Conservation (phyloP, 306 rosid species). For the Inga laurina region DNA sequence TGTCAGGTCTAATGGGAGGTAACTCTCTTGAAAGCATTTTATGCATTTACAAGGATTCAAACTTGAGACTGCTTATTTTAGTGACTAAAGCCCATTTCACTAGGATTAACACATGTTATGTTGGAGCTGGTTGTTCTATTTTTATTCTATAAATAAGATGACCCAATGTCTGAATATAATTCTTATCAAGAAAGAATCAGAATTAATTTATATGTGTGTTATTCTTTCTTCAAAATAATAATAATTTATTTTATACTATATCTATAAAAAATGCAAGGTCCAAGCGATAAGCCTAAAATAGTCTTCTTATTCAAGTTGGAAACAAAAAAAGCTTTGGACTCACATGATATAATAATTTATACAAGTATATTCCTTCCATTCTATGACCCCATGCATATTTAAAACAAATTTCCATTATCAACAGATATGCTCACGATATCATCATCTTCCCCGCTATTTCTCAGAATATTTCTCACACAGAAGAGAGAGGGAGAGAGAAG, state of each 20-base stretch:
- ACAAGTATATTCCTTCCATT: conserved; percentile 47
- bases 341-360: conserved; percentile 49
- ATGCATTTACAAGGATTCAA: too few species aligned
- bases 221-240: conserved; percentile 15
- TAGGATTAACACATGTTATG: too few species aligned
- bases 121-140: background rate
- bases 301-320: conserved; percentile 36
- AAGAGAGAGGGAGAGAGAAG: background rate
- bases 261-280: conserved; percentile 15
- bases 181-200: conserved; percentile 29
- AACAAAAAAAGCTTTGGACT: conserved; percentile 36
- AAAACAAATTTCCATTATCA: conserved; percentile 28
- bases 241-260: background rate
- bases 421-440: conserved; percentile 38
- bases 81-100: too few species aligned
- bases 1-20: too few species aligned
- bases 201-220: conserved; percentile 10
- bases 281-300: conserved; percentile 30
- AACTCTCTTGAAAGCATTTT: too few species aligned
- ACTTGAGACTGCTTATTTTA: too few species aligned
- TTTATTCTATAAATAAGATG: background rate
- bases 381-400: conserved; percentile 42
- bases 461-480: conserved; percentile 18
- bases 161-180: background rate
- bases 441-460: conserved; percentile 30